Base-by-base conservation (phyloP, 768 basidiomycete genomes). In the Collybia sordida region DNA sequence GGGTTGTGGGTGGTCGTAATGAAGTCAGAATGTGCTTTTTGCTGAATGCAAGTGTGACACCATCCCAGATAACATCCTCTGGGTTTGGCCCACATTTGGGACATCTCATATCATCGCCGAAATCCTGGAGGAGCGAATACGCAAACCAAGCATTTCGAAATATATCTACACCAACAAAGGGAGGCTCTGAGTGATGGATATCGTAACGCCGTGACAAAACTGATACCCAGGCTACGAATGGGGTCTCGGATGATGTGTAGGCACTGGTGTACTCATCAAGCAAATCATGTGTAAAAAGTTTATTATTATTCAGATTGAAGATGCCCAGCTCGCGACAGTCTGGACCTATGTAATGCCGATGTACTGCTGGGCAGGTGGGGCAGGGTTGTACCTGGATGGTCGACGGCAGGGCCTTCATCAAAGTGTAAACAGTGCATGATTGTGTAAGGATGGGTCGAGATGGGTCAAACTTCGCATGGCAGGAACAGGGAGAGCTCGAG, bases 271-370 rank as follows among this genome's bases (percentile, higher is more conserved):
- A 66, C 4, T 66, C 59, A 12, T 66, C 59, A 2, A 66, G 52
- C 6, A 66, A 51, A 11, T 61, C 62, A 37, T 65, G 64, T 0
- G 61, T 56, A 22, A 65, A 45, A 3, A 65, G 40, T 8, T 55
- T 36, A 3, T 48, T 35, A 37, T 67, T 67, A 35, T 67, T 65
- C 45, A 53, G 61, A 40, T 67, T 67, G 52, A 67, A 67, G 1
- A 67, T 9, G 2, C 63, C 64, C 1, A 60, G n/a, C 3, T 60
- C 42, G 11, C 53, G 50, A 17, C 43, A 37, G 27, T 67, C 65
- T 3, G 63, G 61, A 1, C 64, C 64, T 45, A 67, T 57, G 25
- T 24, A 60, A 0, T 56, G 42, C 11, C 51, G 52, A 4, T 36
- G 23, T 7, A 19, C 27, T 1, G 17, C 39, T 1, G 27, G 5